Base-by-base conservation (phyloP, 805 yeast species). In the Ogataea wickerhamii region DNA sequence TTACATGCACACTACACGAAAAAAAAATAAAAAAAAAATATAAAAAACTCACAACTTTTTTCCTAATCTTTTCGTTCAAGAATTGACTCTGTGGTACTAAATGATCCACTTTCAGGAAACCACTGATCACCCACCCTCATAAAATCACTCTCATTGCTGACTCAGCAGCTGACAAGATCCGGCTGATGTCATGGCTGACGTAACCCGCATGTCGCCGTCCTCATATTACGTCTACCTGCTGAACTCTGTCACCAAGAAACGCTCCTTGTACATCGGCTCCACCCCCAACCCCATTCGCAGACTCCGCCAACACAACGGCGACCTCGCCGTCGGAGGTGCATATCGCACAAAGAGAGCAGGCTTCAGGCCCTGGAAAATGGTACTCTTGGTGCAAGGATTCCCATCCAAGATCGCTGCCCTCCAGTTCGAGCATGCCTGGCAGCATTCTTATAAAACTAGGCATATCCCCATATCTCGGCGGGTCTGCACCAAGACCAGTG, bases 351-450 rank as follows among this genome's bases (percentile, higher is more conserved):
- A 70, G 47, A 61, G 66, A 34, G 56, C 58, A 12, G 79, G 78
- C 0, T 68, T 66, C 23, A 59, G 91, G 37, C 95, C 95, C 0
- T 86, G 95, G 95, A 74, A 70, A 40, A 77, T 82, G 80, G 56
- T 71, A 0, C 43, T 75, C 38, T 49, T 79, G 2, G 82, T 87
- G 0, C 67, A 81, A 51, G 88, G 89, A 2, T 86, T 87, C 53
- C 87, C 87, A 0, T 75, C 78, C 5, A 77, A 75, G 43, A 67
- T 80, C 3, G 60, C 80, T 3, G 94, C 94, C 0, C 60, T 87
- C 36, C 89, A 79, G 57, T 86, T 86, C 58, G 95, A 87, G 52
- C 88, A 83, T 59, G 89, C 94, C 1, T 81, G 85, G 76, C 95
- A 86, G 49, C 93, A 85, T 56, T 66, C 80, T 1, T 68, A 80